These are phyloP conservation scores for Pichia pseudocactophila DNA, from an alignment of 805 yeast species.

Conservation along the genomic window DNA sequence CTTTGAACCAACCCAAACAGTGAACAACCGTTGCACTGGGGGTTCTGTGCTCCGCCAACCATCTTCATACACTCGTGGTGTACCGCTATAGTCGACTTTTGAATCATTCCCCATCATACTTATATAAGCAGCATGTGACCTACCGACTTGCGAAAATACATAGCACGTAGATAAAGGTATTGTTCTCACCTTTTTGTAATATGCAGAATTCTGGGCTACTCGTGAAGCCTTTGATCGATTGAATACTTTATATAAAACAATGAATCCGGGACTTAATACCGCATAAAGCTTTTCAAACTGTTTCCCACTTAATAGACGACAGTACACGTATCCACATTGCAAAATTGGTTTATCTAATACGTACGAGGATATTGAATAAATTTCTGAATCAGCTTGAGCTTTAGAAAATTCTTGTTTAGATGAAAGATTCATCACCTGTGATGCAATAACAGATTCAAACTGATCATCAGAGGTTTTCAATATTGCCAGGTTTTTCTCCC, in stretches of 20 bases:
- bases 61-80: constrained; percentile 70
- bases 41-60: constrained; percentile 83
- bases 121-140: constrained; percentile 43
- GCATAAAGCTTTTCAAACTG: constrained; percentile 54
- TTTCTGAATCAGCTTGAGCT: constrained; percentile 42
- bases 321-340: constrained; percentile 57
- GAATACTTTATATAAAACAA: constrained; percentile 48
- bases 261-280: constrained; percentile 60
- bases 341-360: constrained; percentile 54
- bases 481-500: constrained; percentile 36
- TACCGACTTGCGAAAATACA: constrained; percentile 60
- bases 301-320: constrained; percentile 61
- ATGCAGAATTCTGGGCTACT: constrained; percentile 36
- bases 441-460: constrained; percentile 45
- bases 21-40: constrained; percentile 66
- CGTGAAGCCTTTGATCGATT: constrained; percentile 37
- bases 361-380: constrained; percentile 48
- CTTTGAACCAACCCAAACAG: constrained; percentile 74
- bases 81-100: constrained; percentile 45
- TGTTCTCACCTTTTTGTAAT: constrained; percentile 44
- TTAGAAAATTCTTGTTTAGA: constrained; percentile 46
- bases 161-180: constrained; percentile 63
- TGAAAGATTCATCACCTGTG: constrained; percentile 17
- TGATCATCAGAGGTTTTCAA: constrained; percentile 43
- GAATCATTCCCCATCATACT: constrained; percentile 27